Evolutionary conservation across 495 filamentous ascomycete genomes (phyloP).

Genomic region (Trichoderma virens): DNA sequence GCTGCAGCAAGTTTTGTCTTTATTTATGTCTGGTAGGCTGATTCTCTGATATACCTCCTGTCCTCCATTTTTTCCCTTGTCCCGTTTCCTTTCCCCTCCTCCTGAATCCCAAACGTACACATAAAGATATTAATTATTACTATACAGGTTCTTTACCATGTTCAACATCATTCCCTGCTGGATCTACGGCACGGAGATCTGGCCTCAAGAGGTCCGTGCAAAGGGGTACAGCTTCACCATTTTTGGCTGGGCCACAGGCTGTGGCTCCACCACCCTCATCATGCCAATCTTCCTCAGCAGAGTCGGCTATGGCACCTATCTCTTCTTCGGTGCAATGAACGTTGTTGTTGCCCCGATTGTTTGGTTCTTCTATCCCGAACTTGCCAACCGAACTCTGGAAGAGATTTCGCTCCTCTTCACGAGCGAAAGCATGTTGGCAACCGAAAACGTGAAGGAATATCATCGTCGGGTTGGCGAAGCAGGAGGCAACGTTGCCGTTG

Average conservation of each 20-base stretch:
- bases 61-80: neutral
- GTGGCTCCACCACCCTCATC: slow-evolving; percentile 53
- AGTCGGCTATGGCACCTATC: slow-evolving; percentile 57
- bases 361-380: slow-evolving; percentile 60
- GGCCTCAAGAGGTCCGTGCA: slow-evolving; percentile 58
- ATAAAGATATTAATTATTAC: neutral
- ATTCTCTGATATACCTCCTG: neutral
- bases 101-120: no score
- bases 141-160: slow-evolving; percentile 14
- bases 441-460: slow-evolving; percentile 21
- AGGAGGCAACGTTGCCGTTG: slow-evolving; percentile 12
- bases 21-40: slow-evolving; percentile 45
- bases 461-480: slow-evolving; percentile 13
- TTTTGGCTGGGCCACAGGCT: slow-evolving; percentile 68
- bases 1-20: slow-evolving; percentile 63
- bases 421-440: slow-evolving; percentile 47
- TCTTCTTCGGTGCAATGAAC: slow-evolving; percentile 58
- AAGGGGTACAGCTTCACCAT: slow-evolving; percentile 70
- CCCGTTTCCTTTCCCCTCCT: neutral
- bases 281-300: slow-evolving; percentile 56
- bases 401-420: slow-evolving; percentile 64
- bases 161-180: slow-evolving; percentile 54
- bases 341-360: slow-evolving; percentile 58
- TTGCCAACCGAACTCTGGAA: slow-evolving; percentile 59
- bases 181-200: slow-evolving; percentile 64